Conservation (phyloP, 2,329 filamentous ascomycete species). For the Penicillium sp. region DNA sequence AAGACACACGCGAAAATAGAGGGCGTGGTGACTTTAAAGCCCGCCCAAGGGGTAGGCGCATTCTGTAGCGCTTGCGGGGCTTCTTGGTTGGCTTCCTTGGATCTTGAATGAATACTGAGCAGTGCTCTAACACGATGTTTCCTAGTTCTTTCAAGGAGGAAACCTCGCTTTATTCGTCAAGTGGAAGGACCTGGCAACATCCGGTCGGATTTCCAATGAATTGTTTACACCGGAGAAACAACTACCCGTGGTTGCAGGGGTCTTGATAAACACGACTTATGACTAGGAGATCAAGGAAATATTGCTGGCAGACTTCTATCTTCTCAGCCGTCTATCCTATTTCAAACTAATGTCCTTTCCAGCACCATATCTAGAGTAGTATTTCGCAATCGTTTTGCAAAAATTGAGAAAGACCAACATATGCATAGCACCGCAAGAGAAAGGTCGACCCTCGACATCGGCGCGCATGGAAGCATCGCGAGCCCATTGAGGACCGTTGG, state of each 20-base stretch:
- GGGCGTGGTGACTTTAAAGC: not conserved
- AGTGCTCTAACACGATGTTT: not conserved
- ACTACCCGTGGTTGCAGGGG: not conserved
- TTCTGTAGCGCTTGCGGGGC: not conserved
- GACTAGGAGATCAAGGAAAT: too few relatives aligned
- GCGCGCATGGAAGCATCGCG: slow-evolving; percentile 42
- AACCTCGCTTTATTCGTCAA: not conserved
- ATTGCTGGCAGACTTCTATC: not conserved
- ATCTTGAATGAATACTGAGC: not conserved
- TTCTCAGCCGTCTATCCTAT: not conserved
- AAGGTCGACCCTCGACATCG: slow-evolving; percentile 39
- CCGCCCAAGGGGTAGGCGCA: not conserved
- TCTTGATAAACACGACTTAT: not conserved
- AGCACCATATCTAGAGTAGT: slow-evolving; percentile 37
- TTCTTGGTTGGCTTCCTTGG: not conserved
- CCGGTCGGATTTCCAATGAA: not conserved
- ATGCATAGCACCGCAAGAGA: slow-evolving; percentile 9
- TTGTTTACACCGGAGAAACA: not conserved
- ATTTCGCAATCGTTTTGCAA: too few relatives aligned
- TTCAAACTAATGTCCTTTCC: slow-evolving; percentile 33
- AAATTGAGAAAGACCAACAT: too few relatives aligned
- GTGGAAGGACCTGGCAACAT: too few relatives aligned
- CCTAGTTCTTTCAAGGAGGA: not conserved
- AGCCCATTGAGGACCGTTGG: slow-evolving; percentile 43
- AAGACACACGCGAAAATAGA: not conserved